These are phyloP conservation scores for Candida tammaniensis DNA, from an alignment of 805 yeast species.

Conservation along the genomic window DNA sequence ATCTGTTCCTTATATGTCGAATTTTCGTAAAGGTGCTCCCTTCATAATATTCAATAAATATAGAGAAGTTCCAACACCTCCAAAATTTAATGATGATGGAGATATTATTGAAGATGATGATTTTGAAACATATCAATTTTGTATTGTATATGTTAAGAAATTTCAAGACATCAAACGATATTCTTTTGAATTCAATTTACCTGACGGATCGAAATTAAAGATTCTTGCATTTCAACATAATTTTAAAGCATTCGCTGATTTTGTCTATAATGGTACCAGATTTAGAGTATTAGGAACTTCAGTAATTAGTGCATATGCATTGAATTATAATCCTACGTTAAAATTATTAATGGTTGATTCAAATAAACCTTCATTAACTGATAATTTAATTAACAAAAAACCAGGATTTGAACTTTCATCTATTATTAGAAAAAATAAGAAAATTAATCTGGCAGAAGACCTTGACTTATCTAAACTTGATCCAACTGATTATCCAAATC, in stretches of 20 bases:
- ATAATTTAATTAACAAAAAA: conserved; percentile 28
- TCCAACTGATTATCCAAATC: conserved; percentile 23
- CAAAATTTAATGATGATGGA: conserved; percentile 11
- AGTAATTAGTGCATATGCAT: conserved; percentile 26
- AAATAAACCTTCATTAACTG: conserved; percentile 34
- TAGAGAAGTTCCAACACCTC: conserved; percentile 24
- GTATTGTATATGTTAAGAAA: conserved; percentile 29
- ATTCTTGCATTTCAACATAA: conserved; percentile 33
- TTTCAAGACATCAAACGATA: conserved; percentile 26
- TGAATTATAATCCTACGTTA: conserved; percentile 29
- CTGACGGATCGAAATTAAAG: conserved; percentile 14
- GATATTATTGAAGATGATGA: conserved; percentile 20
- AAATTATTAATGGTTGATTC: conserved; percentile 33
- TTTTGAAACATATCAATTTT: conserved; percentile 32
- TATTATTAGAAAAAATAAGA: conserved; percentile 8
- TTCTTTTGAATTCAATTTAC: conserved; percentile 24
- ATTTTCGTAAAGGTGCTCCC: conserved; percentile 34
- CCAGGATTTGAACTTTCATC: conserved; percentile 20
- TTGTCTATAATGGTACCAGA: conserved; percentile 32
- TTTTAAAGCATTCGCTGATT: conserved; percentile 38
- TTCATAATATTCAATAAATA: conserved; percentile 29
- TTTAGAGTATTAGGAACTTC: conserved; percentile 39
- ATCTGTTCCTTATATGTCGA: conserved; percentile 34
- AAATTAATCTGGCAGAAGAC: conserved; percentile 3
- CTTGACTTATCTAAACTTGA: conserved; percentile 5